Percentiles rank a stretch among this genome's conserved stretches.
These are phyloP conservation scores for Trypanosoma mega DNA, from an alignment of 208 protist genomes.

Conservation along the genomic window DNA sequence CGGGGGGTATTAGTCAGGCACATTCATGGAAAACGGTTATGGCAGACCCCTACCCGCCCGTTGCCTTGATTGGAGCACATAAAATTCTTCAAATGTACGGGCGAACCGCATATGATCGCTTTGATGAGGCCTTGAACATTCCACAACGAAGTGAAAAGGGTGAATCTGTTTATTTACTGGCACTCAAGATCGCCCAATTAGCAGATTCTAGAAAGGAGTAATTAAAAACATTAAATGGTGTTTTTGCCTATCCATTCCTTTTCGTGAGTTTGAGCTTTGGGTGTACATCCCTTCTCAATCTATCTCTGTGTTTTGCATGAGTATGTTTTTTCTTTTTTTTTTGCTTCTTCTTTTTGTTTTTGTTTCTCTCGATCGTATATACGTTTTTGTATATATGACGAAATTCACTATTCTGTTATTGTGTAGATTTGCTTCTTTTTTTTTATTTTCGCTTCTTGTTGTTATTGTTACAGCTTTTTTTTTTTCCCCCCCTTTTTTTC, in stretches of 20 bases:
- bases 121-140: conserved; percentile 33
- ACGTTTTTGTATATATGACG: no score
- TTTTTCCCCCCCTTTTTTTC: conserved; percentile 7
- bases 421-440: background rate
- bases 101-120: conserved; percentile 24
- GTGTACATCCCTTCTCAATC: background rate
- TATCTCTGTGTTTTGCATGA: background rate
- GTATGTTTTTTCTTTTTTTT: background rate
- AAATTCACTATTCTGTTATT: no score
- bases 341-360: conserved; percentile 3
- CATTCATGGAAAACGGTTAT: conserved; percentile 53
- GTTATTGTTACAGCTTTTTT: conserved; percentile 10
- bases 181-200: conserved; percentile 24
- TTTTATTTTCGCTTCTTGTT: conserved; percentile 4
- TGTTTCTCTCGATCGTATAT: no score
- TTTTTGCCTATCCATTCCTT: conserved; percentile 2
- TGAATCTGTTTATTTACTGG: conserved; percentile 28
- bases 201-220: conserved; percentile 23
- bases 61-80: conserved; percentile 55
- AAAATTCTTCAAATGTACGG: conserved; percentile 42
- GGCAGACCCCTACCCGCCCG: conserved; percentile 56
- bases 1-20: conserved; percentile 28
- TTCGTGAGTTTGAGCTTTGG: background rate
- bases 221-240: background rate
- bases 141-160: conserved; percentile 26